Conservation (phyloP, 192 early-diverging fungal species). For the Linderina pennispora region DNA sequence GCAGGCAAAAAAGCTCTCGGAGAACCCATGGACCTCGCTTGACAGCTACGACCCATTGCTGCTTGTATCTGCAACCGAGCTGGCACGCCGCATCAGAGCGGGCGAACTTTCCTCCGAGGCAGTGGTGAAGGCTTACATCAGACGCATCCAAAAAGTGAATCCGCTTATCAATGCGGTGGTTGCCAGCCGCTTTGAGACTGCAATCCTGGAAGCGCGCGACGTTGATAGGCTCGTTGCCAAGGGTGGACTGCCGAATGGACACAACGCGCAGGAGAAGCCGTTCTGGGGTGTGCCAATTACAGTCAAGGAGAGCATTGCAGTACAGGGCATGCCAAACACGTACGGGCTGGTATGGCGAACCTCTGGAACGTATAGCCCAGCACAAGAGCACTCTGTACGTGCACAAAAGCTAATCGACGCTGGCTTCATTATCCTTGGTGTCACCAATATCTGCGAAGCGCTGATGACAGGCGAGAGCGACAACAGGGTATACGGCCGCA, state of each 20-base stretch:
- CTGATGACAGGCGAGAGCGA: conserved; percentile 1
- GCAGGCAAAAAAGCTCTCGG: background rate
- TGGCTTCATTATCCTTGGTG: background rate
- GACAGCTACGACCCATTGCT: background rate
- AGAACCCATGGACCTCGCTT: background rate
- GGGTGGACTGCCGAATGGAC: background rate
- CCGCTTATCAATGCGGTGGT: background rate
- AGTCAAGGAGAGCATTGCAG: background rate
- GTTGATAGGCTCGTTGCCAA: background rate
- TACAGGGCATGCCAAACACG: background rate
- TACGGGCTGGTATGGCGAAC: background rate
- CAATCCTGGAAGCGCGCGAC: background rate
- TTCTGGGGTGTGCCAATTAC: background rate
- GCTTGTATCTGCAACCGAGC: background rate
- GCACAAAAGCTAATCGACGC: background rate
- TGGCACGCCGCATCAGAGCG: background rate
- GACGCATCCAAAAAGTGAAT: background rate
- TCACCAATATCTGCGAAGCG: conserved; percentile 3
- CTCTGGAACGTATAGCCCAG: background rate
- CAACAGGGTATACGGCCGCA: conserved; percentile 4
- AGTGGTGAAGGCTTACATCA: background rate
- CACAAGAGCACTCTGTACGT: background rate
- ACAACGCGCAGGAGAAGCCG: background rate
- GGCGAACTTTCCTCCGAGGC: background rate
- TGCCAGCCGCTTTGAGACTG: background rate